Percentiles rank a stretch among this genome's conserved stretches.
These are phyloP conservation scores for Nemania abortiva DNA, from an alignment of 2,329 filamentous ascomycete genomes.

Conservation along the genomic window DNA sequence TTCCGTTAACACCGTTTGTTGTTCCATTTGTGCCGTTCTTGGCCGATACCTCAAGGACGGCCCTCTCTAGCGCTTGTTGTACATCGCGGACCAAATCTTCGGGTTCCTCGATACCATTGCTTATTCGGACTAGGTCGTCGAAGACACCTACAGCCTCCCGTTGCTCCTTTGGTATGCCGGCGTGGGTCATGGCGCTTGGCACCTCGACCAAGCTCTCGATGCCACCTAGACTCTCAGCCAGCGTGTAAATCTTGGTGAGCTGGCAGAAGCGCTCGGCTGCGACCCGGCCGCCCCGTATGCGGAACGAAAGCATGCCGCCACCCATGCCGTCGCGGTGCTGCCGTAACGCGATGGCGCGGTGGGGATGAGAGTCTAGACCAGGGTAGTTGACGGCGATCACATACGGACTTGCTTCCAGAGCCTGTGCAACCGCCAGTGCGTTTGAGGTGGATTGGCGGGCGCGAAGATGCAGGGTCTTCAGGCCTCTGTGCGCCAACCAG, in stretches of 20 bases:
- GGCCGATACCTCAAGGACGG: slow-evolving; percentile 58
- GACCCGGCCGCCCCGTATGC: slow-evolving; percentile 85
- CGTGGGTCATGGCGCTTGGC: slow-evolving; percentile 96
- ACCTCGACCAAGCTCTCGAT: slow-evolving; percentile 94
- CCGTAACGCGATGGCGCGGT: slow-evolving; percentile 84
- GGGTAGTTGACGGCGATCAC: slow-evolving; percentile 96
- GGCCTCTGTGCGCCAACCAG: slow-evolving; percentile 96
- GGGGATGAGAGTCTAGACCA: slow-evolving; percentile 86
- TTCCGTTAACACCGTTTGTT: slow-evolving; percentile 43
- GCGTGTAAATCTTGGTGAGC: slow-evolving; percentile 86
- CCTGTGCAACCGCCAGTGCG: slow-evolving; percentile 79
- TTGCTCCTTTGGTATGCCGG: slow-evolving; percentile 90
- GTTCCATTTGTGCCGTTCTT: slow-evolving; percentile 36
- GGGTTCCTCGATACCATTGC: slow-evolving; percentile 93
- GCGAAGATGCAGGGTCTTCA: slow-evolving; percentile 96
- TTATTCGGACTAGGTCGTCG: slow-evolving; percentile 92
- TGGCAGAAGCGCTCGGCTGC: slow-evolving; percentile 95
- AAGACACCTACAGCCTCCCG: slow-evolving; percentile 93
- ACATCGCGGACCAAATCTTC: slow-evolving; percentile 87
- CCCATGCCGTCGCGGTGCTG: slow-evolving; percentile 96
- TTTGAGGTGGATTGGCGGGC: slow-evolving; percentile 87
- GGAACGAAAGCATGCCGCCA: slow-evolving; percentile 97
- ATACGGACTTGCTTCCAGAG: slow-evolving; percentile 82
- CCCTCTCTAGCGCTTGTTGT: slow-evolving; percentile 82
- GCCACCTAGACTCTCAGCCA: slow-evolving; percentile 92